phyloP scores from a whole-genome alignment of 768 basidiomycete genomes.

The Macrolepiota albuminosa region DNA sequence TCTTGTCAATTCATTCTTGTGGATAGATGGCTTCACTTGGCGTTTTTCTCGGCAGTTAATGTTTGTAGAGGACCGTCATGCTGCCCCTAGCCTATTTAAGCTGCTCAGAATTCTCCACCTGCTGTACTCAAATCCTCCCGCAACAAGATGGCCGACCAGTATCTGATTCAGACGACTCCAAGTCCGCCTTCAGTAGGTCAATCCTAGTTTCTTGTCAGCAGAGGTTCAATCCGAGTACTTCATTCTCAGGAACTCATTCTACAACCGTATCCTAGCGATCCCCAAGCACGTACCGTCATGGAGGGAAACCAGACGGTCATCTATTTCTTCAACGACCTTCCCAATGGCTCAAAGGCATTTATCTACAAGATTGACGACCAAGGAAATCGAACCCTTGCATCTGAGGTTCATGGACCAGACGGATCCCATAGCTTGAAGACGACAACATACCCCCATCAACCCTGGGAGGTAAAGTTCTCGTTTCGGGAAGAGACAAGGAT shows the following conservation, averaged over 20 bases:
- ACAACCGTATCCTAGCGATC: background rate
- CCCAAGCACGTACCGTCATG: background rate
- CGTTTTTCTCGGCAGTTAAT: background rate
- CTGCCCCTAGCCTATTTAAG: background rate
- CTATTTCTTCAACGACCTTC: background rate
- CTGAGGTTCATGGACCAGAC: too few relatives aligned
- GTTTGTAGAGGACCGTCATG: background rate
- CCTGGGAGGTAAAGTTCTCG: constrained; percentile 6
- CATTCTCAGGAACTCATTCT: background rate
- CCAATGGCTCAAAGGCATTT: background rate
- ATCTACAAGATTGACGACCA: background rate
- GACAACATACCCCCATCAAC: constrained; percentile 2
- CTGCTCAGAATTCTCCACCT: background rate
- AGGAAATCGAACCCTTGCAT: background rate
- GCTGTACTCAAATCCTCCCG: background rate
- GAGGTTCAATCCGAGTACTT: background rate
- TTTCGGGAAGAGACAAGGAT: background rate
- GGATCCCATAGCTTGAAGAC: too few relatives aligned
- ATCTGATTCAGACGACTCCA: background rate
- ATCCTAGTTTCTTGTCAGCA: background rate
- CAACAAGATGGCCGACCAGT: background rate
- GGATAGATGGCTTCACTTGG: background rate
- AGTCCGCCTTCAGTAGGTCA: too few relatives aligned
- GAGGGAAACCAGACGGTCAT: background rate
- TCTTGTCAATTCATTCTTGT: background rate